phyloP scores from a whole-genome alignment of 2,329 filamentous ascomycete genomes.

The Penicillium sp. region DNA sequence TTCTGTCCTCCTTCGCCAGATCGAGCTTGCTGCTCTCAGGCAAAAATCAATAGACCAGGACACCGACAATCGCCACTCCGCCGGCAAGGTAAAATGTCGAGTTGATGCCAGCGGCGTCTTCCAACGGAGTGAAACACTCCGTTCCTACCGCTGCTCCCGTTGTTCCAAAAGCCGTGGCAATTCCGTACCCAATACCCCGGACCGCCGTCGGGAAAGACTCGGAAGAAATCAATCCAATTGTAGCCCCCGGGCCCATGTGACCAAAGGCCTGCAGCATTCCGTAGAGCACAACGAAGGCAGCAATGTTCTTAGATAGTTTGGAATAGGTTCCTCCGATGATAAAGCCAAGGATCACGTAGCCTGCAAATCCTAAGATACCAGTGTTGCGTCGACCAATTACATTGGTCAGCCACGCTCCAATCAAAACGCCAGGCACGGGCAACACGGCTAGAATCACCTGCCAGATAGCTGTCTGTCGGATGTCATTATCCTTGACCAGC shows the following conservation, averaged over 20 bases:
- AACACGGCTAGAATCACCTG: conserved; percentile 35
- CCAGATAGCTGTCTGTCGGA: conserved; percentile 37
- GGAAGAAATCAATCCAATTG: conserved; percentile 33
- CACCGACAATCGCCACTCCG: conserved; percentile 29
- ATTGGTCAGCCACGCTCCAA: conserved; percentile 36
- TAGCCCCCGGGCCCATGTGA: conserved; percentile 37
- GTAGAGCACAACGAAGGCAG: conserved; percentile 37
- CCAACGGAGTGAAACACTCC: conserved; percentile 35
- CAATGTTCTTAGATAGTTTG: conserved; percentile 28
- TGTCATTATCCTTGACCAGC: conserved; percentile 31
- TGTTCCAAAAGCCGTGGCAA: conserved; percentile 36
- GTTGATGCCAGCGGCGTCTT: conserved; percentile 28
- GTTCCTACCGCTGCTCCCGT: conserved; percentile 38
- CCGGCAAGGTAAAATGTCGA: conserved; percentile 36
- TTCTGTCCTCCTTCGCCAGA: conserved; percentile 29
- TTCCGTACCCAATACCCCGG: conserved; percentile 34
- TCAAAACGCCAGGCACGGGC: conserved; percentile 35
- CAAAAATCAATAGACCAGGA: conserved; percentile 31
- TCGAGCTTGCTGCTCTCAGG: conserved; percentile 32
- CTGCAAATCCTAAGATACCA: conserved; percentile 32
- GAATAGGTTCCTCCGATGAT: conserved; percentile 32
- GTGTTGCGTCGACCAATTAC: conserved; percentile 32
- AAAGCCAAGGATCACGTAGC: conserved; percentile 31
- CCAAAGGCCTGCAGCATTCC: conserved; percentile 34
- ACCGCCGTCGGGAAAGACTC: conserved; percentile 37